A percentile compares a stretch with the other conserved stretches of the same genome.
Conservation (phyloP, 2,329 filamentous ascomycete genomes). For the Fusarium sp. region DNA sequence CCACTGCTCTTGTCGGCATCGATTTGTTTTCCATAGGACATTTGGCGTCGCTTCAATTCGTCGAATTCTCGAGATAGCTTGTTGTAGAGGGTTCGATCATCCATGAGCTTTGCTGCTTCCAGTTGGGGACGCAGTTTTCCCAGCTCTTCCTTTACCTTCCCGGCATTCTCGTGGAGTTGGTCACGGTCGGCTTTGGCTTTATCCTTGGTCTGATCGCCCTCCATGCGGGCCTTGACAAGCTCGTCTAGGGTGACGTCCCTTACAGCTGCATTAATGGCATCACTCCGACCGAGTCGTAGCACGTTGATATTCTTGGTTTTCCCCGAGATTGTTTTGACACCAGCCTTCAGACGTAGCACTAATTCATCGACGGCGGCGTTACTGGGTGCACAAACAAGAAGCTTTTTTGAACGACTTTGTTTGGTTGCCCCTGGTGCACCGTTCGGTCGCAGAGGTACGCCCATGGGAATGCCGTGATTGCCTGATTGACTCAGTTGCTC, state of each 20-base stretch:
- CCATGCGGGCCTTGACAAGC: constrained; percentile 78
- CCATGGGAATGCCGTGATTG: constrained; percentile 45
- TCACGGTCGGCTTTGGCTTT: constrained; percentile 65
- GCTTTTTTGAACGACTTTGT: constrained; percentile 70
- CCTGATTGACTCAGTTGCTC: constrained; percentile 48
- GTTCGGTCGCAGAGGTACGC: constrained; percentile 42
- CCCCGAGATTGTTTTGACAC: constrained; percentile 80
- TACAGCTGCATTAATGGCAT: constrained; percentile 90
- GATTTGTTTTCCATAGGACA: constrained; percentile 77
- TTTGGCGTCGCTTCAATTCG: constrained; percentile 77
- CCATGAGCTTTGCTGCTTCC: constrained; percentile 68
- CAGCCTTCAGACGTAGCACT: constrained; percentile 88
- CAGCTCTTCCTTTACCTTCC: constrained; percentile 78
- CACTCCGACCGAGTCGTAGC: constrained; percentile 86
- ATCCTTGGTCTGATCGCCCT: constrained; percentile 65
- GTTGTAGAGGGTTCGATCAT: constrained; percentile 56
- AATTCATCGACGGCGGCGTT: constrained; percentile 97
- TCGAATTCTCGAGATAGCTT: constrained; percentile 80
- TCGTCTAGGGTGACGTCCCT: constrained; percentile 93
- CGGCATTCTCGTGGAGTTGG: constrained; percentile 69
- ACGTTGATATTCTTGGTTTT: constrained; percentile 81
- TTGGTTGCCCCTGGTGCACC: constrained; percentile 30
- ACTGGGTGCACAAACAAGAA: constrained; percentile 96
- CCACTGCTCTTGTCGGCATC: constrained; percentile 88
- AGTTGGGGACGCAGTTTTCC: constrained; percentile 74